Conservation (phyloP, 306 rosid species). For the Dalbergia oliveri region DNA sequence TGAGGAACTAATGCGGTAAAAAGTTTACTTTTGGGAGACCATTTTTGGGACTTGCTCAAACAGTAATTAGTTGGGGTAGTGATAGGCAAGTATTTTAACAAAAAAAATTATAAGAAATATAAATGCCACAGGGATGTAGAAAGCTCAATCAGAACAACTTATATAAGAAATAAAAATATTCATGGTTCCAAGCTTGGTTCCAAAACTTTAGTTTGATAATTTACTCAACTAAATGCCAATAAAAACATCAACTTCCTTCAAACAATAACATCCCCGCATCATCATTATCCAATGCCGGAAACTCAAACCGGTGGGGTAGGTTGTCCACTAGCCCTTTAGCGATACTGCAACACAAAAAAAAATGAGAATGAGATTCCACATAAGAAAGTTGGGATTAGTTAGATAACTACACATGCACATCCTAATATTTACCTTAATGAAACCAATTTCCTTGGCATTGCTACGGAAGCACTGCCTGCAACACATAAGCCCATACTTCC, state of each 20-base stretch:
- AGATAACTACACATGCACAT: background rate
- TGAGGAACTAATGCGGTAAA: too few relatives aligned
- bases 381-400: background rate
- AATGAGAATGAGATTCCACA: conserved; percentile 35
- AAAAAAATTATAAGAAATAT: background rate
- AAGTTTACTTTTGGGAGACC: too few relatives aligned
- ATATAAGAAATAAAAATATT: conserved; percentile 27
- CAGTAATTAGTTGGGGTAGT: too few relatives aligned
- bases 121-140: background rate
- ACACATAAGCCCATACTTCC: conserved; percentile 96
- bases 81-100: too few relatives aligned
- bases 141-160: conserved; percentile 26
- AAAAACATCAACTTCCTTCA: conserved; percentile 36
- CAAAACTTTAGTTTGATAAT: conserved; percentile 9
- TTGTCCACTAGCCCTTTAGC: conserved; percentile 44
- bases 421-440: conserved; percentile 71
- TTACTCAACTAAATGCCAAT: conserved; percentile 24
- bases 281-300: conserved; percentile 33
- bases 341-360: conserved; percentile 66
- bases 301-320: background rate
- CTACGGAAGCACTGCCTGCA: conserved; percentile 99
- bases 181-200: background rate
- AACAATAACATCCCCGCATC: conserved; percentile 33
- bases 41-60: too few relatives aligned
- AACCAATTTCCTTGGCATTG: conserved; percentile 98